These are phyloP conservation scores for Paxillus rubicundulus DNA, from an alignment of 768 basidiomycete species.

Conservation along the genomic window DNA sequence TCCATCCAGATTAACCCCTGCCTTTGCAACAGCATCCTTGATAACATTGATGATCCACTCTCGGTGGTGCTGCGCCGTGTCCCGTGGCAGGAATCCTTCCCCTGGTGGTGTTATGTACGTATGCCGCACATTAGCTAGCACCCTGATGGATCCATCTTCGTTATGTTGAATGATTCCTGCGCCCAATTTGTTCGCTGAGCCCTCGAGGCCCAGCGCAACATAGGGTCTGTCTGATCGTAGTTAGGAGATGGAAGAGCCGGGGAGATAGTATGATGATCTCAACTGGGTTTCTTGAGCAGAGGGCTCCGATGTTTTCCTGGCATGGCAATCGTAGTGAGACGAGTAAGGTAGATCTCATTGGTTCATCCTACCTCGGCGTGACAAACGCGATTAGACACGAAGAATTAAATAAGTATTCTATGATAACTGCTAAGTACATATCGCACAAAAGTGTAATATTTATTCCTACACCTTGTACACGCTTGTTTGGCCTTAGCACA, in stretches of 20 bases:
- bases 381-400: too few relatives aligned
- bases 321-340: constrained; percentile 6
- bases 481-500: too few relatives aligned
- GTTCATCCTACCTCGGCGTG: too few relatives aligned
- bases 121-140: constrained; percentile 91
- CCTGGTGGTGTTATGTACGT: constrained; percentile 99
- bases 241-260: constrained; percentile 11
- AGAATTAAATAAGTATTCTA: too few relatives aligned
- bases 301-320: constrained; percentile 21
- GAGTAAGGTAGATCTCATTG: too few relatives aligned
- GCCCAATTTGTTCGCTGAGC: constrained; percentile 97
- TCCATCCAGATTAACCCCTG: constrained; percentile 68
- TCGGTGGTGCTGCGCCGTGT: constrained; percentile 94
- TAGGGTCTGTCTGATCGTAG: constrained; percentile 54
- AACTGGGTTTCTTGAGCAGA: constrained; percentile 36
- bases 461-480: too few relatives aligned
- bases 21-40: constrained; percentile 67
- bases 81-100: constrained; percentile 93
- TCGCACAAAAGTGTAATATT: too few relatives aligned
- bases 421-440: too few relatives aligned
- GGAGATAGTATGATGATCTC: constrained; percentile 14
- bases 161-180: constrained; percentile 88
- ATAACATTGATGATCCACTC: constrained; percentile 88
- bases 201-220: constrained; percentile 94
- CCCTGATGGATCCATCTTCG: constrained; percentile 65